phyloP scores from a whole-genome alignment of 2,329 filamentous ascomycete genomes.

The Epichloe baconii region DNA sequence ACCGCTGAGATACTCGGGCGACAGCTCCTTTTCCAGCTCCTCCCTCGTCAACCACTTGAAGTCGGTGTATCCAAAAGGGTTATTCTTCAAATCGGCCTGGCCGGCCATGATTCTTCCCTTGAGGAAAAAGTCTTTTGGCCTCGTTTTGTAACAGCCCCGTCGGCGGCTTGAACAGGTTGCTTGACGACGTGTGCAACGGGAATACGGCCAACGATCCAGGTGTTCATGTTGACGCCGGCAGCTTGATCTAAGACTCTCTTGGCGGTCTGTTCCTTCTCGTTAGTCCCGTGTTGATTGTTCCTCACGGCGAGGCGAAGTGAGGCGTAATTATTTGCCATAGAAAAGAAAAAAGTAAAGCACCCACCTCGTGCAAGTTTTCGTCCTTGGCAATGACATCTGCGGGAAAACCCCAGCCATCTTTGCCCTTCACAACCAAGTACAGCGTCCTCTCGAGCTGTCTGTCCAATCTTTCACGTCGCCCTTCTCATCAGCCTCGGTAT shows the following conservation, averaged over 20 bases:
- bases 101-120: conserved; percentile 95
- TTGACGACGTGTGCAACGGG: conserved; percentile 70
- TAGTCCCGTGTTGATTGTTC: neutral
- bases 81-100: conserved; percentile 68
- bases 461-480: conserved; percentile 69
- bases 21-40: conserved; percentile 60
- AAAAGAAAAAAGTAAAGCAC: conserved; percentile 15
- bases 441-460: conserved; percentile 68
- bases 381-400: conserved; percentile 52
- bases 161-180: conserved; percentile 33
- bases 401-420: conserved; percentile 75
- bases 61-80: conserved; percentile 60
- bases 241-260: conserved; percentile 63
- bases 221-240: conserved; percentile 94
- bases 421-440: conserved; percentile 71
- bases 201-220: conserved; percentile 86
- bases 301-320: no score
- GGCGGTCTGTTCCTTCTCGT: conserved; percentile 48
- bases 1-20: conserved; percentile 55
- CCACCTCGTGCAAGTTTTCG: conserved; percentile 74
- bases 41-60: conserved; percentile 91
- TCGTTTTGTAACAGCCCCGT: conserved; percentile 28
- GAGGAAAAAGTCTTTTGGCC: conserved; percentile 90
- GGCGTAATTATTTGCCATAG: neutral
- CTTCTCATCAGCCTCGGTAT: conserved; percentile 65